Evolutionary conservation across 768 basidiomycete species (phyloP).

Genomic region (Tulasnella sp.): DNA sequence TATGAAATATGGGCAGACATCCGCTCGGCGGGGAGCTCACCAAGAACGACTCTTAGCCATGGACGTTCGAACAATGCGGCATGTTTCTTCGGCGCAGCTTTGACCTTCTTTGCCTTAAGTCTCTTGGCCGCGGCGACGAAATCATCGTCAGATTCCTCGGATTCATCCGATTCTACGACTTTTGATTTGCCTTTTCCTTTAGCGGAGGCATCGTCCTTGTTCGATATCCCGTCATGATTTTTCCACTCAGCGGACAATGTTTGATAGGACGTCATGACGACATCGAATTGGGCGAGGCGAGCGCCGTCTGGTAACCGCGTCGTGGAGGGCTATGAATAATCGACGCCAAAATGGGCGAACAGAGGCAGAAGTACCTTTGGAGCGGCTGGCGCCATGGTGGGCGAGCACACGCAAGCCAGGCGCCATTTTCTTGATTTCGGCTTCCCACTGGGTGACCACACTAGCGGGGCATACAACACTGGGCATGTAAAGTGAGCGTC

Average conservation of each 20-base stretch:
- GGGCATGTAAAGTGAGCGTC: constrained; percentile 12
- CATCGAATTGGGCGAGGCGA: constrained; percentile 53
- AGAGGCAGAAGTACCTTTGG: constrained; percentile 51
- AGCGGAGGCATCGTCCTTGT: constrained; percentile 39
- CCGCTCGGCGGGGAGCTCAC: constrained; percentile 42
- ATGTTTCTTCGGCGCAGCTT: constrained; percentile 44
- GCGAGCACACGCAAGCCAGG: constrained; percentile 63
- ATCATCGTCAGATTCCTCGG: constrained; percentile 26
- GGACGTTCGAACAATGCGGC: constrained; percentile 61
- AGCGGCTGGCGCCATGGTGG: constrained; percentile 76
- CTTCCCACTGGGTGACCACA: constrained; percentile 86
- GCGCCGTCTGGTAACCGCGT: constrained; percentile 48
- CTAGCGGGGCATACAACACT: constrained; percentile 87
- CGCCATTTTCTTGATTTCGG: constrained; percentile 73
- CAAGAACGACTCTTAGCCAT: constrained; percentile 84
- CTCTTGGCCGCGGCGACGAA: constrained; percentile 26
- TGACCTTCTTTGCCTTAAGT: constrained; percentile 42
- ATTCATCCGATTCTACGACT: constrained; percentile 35
- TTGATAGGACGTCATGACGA: constrained; percentile 85
- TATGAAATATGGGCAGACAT: no score
- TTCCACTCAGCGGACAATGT: constrained; percentile 77
- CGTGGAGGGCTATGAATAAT: neutral
- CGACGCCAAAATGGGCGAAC: neutral
- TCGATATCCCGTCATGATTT: constrained; percentile 48
- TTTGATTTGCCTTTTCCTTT: constrained; percentile 43